phyloP scores from a whole-genome alignment of 257 asterid genomes.

The Coffea canephora region DNA sequence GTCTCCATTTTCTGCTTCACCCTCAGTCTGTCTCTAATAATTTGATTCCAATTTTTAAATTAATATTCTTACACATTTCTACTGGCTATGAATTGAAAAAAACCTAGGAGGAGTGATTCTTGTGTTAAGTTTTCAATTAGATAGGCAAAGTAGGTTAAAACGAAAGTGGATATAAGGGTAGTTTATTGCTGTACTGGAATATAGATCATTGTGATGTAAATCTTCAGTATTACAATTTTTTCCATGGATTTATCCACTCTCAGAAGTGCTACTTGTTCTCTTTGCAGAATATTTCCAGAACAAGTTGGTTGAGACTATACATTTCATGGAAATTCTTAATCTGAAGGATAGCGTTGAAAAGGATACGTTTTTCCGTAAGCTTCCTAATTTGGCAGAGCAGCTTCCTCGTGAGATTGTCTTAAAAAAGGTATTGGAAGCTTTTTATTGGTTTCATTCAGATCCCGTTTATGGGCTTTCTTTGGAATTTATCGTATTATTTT shows the following conservation, averaged over 20 bases:
- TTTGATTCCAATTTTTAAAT: neutral
- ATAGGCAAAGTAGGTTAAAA: neutral
- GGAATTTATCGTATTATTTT: constrained; percentile 18
- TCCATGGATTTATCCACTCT: neutral
- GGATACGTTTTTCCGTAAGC: constrained; percentile 94
- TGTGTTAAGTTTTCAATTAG: neutral
- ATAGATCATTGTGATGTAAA: neutral
- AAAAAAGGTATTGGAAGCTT: constrained; percentile 61
- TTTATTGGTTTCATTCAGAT: neutral
- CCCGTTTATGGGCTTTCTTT: neutral
- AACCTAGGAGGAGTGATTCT: neutral
- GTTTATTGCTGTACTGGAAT: neutral
- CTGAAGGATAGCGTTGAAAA: constrained; percentile 97
- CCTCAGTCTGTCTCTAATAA: neutral
- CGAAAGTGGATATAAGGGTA: neutral
- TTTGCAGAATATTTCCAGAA: constrained; percentile 93
- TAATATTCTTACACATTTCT: neutral
- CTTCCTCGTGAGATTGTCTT: constrained; percentile 93
- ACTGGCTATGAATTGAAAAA: neutral
- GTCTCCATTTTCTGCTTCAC: neutral
- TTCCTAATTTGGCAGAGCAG: constrained; percentile 94
- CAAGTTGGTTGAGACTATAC: constrained; percentile 95
- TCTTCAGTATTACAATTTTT: neutral
- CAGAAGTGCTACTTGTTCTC: constrained; percentile 2
- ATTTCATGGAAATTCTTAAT: constrained; percentile 96